These are phyloP conservation scores for Panicum miliaceum DNA, from an alignment of 176 grass and related monocot species.

Conservation along the genomic window DNA sequence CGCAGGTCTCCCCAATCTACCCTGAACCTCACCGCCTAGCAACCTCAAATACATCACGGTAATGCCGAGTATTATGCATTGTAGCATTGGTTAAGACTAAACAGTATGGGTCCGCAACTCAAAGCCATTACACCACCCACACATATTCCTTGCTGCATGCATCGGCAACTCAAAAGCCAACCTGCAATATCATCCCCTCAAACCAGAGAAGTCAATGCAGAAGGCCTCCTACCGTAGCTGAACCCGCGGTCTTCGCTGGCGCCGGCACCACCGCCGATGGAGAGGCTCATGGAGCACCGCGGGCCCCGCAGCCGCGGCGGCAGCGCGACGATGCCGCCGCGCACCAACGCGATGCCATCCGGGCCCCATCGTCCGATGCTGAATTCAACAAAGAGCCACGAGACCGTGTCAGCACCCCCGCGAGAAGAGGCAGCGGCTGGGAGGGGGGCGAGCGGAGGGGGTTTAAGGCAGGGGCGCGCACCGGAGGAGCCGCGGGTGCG, in stretches of 20 bases:
- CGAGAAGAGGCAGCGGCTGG: not conserved
- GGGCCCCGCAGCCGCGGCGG: slow-evolving; percentile 39
- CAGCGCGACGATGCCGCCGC: slow-evolving; percentile 42
- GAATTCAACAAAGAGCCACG: slow-evolving; percentile 1
- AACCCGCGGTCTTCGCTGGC: slow-evolving; percentile 53
- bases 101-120: not conserved
- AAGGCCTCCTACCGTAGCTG: slow-evolving; percentile 57
- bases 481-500: slow-evolving; percentile 30
- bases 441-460: not conserved
- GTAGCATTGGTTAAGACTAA: not conserved
- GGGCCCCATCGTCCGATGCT: slow-evolving; percentile 26
- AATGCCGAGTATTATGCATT: not conserved
- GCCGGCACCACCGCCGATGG: slow-evolving; percentile 61
- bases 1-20: not conserved
- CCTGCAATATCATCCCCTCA: not conserved
- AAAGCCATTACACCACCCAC: not conserved
- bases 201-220: not conserved
- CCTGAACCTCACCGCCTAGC: not conserved
- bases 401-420: not conserved
- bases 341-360: slow-evolving; percentile 20
- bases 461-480: slow-evolving; percentile 26
- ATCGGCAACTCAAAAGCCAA: slow-evolving; percentile 30
- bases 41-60: not conserved
- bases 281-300: slow-evolving; percentile 74
- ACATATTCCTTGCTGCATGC: slow-evolving; percentile 34